Percentiles rank a stretch among this genome's conserved stretches.
Conservation (phyloP, 768 basidiomycete species). For the Chiua virens region DNA sequence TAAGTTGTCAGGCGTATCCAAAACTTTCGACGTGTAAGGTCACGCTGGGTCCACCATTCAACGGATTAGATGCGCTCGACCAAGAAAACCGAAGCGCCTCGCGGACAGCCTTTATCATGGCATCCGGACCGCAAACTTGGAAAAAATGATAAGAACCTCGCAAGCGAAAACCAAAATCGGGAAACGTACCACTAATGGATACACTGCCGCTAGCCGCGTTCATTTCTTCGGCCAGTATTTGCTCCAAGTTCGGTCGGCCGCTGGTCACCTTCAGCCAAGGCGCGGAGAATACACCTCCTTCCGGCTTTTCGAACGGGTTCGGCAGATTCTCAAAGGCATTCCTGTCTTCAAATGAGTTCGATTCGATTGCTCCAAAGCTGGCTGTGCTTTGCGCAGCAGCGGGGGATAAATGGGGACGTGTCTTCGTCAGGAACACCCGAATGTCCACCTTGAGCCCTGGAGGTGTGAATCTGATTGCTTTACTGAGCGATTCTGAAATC, state of each 20-base stretch:
- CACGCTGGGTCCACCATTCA: slow-evolving; percentile 35
- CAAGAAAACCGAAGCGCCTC: slow-evolving; percentile 36
- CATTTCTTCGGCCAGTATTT: slow-evolving; percentile 37
- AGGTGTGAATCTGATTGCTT: slow-evolving; percentile 13
- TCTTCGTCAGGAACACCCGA: slow-evolving; percentile 14
- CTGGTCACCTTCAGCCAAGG: slow-evolving; percentile 24
- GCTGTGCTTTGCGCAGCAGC: not conserved
- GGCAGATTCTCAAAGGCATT: not conserved
- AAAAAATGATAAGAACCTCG: not conserved
- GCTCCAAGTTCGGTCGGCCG: slow-evolving; percentile 43
- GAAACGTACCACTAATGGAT: slow-evolving; percentile 43
- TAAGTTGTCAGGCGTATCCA: slow-evolving; percentile 30
- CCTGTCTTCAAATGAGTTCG: not conserved
- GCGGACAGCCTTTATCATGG: slow-evolving; percentile 36
- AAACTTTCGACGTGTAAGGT: slow-evolving; percentile 35
- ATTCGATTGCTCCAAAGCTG: slow-evolving; percentile 2
- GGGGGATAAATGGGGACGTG: not conserved
- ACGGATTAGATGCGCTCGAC: slow-evolving; percentile 17
- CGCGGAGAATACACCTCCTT: not conserved
- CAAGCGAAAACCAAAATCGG: too few relatives aligned
- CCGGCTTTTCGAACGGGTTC: not conserved
- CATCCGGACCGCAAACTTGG: slow-evolving; percentile 46
- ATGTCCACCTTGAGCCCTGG: slow-evolving; percentile 15
- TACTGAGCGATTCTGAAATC: slow-evolving; percentile 13
- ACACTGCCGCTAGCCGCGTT: slow-evolving; percentile 31